A percentile compares a stretch with the other conserved stretches of the same genome.
These are phyloP conservation scores for Saturnispora dispora DNA, from an alignment of 805 yeast species.

Conservation along the genomic window DNA sequence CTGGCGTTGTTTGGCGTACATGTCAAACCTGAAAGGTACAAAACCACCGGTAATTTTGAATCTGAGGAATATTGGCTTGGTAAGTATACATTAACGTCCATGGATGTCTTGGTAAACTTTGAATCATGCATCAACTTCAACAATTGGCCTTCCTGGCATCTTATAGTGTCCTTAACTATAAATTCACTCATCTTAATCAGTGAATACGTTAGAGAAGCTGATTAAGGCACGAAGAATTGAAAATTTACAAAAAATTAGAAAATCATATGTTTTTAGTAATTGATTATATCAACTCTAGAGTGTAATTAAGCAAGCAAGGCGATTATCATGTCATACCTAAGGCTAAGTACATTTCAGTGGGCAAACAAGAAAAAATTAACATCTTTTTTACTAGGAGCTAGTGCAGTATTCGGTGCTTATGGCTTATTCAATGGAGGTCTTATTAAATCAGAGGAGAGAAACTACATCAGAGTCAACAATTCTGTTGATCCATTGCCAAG, in stretches of 20 bases:
- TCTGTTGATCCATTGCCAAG: conserved; percentile 25
- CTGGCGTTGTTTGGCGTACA: conserved; percentile 91
- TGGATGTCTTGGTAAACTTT: conserved; percentile 48
- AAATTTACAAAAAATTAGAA: no score
- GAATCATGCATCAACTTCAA: conserved; percentile 73
- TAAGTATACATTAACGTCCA: conserved; percentile 78
- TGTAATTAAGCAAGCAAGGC: not conserved
- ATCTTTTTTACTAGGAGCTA: not conserved
- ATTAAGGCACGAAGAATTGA: not conserved
- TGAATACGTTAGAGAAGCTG: not conserved
- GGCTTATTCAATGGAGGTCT: not conserved
- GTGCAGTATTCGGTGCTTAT: not conserved
- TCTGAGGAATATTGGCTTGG: conserved; percentile 45
- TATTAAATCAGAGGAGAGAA: not conserved
- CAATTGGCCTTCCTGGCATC: conserved; percentile 66
- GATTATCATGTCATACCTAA: not conserved
- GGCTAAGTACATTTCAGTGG: not conserved
- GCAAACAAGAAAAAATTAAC: not conserved
- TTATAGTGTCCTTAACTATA: conserved; percentile 34
- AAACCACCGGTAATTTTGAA: conserved; percentile 56
- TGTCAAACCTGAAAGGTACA: conserved; percentile 82
- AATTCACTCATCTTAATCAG: not conserved
- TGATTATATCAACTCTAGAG: not conserved
- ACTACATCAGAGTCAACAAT: conserved; percentile 6
- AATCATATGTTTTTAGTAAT: not conserved